A percentile compares a stretch with the other conserved stretches of the same genome.
These are phyloP conservation scores for Phytophthora europaea DNA, from an alignment of 352 stramenopile species.

Conservation along the genomic window DNA sequence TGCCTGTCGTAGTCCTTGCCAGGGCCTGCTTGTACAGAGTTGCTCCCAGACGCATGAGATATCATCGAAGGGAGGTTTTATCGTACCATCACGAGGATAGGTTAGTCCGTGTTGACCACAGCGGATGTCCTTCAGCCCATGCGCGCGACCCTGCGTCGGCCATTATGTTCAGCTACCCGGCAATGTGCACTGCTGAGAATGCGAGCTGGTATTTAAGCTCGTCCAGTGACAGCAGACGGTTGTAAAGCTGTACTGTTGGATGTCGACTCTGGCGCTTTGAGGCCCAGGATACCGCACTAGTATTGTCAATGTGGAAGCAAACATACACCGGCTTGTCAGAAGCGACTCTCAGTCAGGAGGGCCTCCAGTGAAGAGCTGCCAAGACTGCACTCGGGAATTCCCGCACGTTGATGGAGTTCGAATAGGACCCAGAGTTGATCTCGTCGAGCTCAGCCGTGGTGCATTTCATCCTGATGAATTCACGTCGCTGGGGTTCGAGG, in stretches of 20 bases:
- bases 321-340: background rate
- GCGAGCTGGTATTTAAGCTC: slow-evolving; percentile 23
- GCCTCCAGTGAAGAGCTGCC: background rate
- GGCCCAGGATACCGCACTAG: slow-evolving; percentile 18
- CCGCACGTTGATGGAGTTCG: background rate
- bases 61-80: background rate
- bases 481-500: slow-evolving; percentile 3
- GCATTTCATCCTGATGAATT: slow-evolving; percentile 24
- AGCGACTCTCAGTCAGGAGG: too few relatives aligned
- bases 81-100: background rate
- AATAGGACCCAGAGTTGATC: background rate
- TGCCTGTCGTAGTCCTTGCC: background rate
- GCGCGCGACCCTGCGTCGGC: slow-evolving; percentile 17
- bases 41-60: background rate
- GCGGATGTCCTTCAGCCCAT: background rate
- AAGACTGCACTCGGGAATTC: slow-evolving; percentile 24
- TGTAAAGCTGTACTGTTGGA: slow-evolving; percentile 12
- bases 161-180: slow-evolving; percentile 21
- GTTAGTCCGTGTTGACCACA: background rate
- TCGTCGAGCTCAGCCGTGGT: background rate
- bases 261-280: background rate
- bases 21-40: background rate
- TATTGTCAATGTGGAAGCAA: slow-evolving; percentile 32
- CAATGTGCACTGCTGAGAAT: slow-evolving; percentile 33
- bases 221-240: slow-evolving; percentile 21